A percentile compares a stretch with the other conserved stretches of the same genome.
Conservation (phyloP, 2,329 filamentous ascomycete genomes). For the Metarhizium anisopliae region DNA sequence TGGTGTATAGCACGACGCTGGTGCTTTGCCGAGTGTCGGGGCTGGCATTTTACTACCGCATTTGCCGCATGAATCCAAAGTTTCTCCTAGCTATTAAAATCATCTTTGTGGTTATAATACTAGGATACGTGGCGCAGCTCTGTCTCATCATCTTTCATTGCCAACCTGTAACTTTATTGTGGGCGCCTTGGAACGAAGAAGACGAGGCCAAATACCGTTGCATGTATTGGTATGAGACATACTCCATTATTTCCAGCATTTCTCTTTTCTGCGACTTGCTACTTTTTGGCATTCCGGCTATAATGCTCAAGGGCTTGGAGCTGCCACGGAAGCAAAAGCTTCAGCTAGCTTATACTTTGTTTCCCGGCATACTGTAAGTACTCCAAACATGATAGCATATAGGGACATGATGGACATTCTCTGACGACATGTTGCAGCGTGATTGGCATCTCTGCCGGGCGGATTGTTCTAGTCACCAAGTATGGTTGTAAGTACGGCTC, state of each 20-base stretch:
- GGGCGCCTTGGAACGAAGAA: background rate
- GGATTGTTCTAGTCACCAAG: background rate
- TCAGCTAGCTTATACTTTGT: slow-evolving; percentile 2
- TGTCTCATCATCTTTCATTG: slow-evolving; percentile 4
- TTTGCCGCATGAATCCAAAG: slow-evolving; percentile 1
- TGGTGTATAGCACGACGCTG: slow-evolving; percentile 3
- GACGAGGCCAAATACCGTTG: background rate
- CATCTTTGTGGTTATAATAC: background rate
- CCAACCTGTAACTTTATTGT: background rate
- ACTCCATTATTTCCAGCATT: background rate
- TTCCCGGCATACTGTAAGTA: slow-evolving; percentile 5
- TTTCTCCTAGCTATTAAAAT: slow-evolving; percentile 2
- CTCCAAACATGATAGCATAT: too few species aligned
- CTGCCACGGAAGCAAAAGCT: slow-evolving; percentile 3
- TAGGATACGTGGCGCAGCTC: slow-evolving; percentile 3
- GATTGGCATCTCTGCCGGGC: background rate
- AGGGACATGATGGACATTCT: background rate
- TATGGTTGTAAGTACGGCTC: background rate
- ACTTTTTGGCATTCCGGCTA: slow-evolving; percentile 3
- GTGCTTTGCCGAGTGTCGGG: slow-evolving; percentile 2
- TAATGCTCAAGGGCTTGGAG: slow-evolving; percentile 2
- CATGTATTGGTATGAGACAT: background rate
- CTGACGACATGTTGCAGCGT: background rate
- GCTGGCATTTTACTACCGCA: slow-evolving; percentile 6
- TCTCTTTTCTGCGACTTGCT: slow-evolving; percentile 2